Base-by-base conservation (phyloP, 106 monocot genomes). In the Agapanthus africanus region DNA sequence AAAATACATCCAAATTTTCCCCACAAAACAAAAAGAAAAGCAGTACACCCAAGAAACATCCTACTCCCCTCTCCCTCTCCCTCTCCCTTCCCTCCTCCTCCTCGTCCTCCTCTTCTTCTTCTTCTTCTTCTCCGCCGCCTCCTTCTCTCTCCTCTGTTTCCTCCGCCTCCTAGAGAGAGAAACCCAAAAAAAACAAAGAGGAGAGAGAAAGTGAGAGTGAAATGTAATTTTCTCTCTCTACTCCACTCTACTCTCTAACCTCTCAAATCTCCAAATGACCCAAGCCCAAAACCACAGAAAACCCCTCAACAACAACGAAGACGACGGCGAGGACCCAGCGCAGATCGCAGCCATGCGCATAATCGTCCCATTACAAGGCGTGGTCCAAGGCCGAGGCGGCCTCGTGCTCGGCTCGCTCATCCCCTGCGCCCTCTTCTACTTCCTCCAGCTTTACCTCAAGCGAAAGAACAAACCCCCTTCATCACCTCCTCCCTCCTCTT, bases 381-480 rank as follows among this genome's bases (percentile, higher is more conserved):
- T 94, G 2, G 94, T 90, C 13, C 94, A 94, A 63, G 94, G 94
- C 23, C 80, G 87, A 3, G 90, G 94, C 37, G 94, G 94, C 42
- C 87, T 94, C 26, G 84, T 94, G 7, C 85, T 94, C 59, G 90
- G 94, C 37, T 91, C 94, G n/a, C 54, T 94, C 79, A 74, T 95
- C 79, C 94, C 94, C 66, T 94, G 94, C 68, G 94, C 90, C 7
- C 85, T 94, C 56, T 90, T 87, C 77, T 94, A 94, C 80, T 81
- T 90, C 87, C 76, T 90, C 54, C 94, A 94, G 69, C 77, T 90
- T 54, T 90, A 94, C 78, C 83, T 94, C 85, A 87, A 81, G 64
- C 78, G 83, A 28, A 71, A n/a, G n/a, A n/a, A 73, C 13, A 56
- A 63, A 15, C 72, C 52, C 59, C 21, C 90, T 5, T 39, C 88